Evolutionary conservation across 2,329 filamentous ascomycete genomes (phyloP).

Genomic region (Cladophialophora bantiana): DNA sequence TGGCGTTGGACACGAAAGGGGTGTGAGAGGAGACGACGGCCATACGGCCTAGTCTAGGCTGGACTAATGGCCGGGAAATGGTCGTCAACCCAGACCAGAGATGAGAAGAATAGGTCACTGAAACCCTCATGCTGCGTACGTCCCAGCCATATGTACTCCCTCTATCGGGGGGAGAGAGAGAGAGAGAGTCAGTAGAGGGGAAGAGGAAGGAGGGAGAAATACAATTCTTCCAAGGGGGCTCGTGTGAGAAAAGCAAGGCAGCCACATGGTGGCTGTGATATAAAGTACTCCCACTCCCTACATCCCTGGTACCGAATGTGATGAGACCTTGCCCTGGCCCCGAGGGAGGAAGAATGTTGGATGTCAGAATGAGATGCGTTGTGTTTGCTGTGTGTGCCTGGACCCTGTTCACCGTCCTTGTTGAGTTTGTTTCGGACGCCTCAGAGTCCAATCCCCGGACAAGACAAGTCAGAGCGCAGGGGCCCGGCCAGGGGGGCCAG

Average conservation of each 20-base stretch:
- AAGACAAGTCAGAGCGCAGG: neutral
- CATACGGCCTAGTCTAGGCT: neutral
- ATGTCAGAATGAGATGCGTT: slow-evolving; percentile 13
- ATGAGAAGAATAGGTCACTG: neutral
- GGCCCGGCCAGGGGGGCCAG: neutral
- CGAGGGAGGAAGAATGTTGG: slow-evolving; percentile 22
- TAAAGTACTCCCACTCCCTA: slow-evolving; percentile 19
- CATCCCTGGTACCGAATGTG: slow-evolving; percentile 10
- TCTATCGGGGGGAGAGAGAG: neutral
- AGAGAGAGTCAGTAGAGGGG: neutral
- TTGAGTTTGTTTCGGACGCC: neutral
- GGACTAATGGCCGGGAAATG: too few species aligned
- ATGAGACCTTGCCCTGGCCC: slow-evolving; percentile 14
- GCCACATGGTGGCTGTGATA: slow-evolving; percentile 13
- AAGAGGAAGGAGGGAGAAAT: slow-evolving; percentile 5
- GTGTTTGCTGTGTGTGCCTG: slow-evolving; percentile 16
- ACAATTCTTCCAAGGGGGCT: neutral
- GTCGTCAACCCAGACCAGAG: neutral
- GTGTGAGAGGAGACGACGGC: neutral
- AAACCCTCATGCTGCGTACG: neutral
- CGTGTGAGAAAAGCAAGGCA: slow-evolving; percentile 1
- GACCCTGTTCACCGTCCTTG: neutral
- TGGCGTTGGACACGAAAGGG: neutral
- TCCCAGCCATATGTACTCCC: neutral
- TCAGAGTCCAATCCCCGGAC: slow-evolving; percentile 20